A percentile compares a stretch with the other conserved stretches of the same genome.
These are phyloP conservation scores for Alternaria atra DNA, from an alignment of 2,329 filamentous ascomycete species.

Conservation along the genomic window DNA sequence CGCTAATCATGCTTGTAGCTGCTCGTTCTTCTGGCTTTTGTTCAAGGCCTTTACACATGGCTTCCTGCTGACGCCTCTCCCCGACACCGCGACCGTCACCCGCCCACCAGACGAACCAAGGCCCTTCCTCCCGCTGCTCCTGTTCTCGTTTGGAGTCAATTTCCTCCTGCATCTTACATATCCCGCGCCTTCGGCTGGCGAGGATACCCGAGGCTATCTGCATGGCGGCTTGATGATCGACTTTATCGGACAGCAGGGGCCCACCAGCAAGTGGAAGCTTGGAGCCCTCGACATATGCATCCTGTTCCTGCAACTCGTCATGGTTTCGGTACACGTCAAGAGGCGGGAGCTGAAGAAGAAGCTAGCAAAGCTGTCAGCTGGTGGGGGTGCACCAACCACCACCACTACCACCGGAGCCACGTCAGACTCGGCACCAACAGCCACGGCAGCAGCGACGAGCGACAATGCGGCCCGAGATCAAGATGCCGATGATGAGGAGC, in stretches of 20 bases:
- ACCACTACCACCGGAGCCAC: conserved; percentile 13
- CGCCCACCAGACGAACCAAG: conserved; percentile 59
- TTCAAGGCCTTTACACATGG: conserved; percentile 65
- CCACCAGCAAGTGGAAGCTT: conserved; percentile 63
- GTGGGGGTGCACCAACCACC: conserved; percentile 19
- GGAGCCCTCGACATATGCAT: conserved; percentile 63
- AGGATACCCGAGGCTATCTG: conserved; percentile 63
- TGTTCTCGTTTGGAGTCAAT: conserved; percentile 64
- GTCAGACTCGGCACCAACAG: conserved; percentile 17
- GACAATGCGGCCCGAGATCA: conserved; percentile 51
- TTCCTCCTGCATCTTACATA: conserved; percentile 62
- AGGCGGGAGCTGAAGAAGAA: conserved; percentile 58
- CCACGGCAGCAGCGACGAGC: conserved; percentile 10
- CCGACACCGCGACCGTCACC: conserved; percentile 55
- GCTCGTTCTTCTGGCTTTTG: conserved; percentile 66
- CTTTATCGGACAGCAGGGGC: conserved; percentile 69
- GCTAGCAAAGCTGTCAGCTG: conserved; percentile 37
- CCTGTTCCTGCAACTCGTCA: conserved; percentile 64
- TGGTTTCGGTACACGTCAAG: conserved; percentile 64
- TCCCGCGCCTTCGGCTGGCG: conserved; percentile 54
- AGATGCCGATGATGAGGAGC: conserved; percentile 68
- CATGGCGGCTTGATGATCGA: conserved; percentile 71
- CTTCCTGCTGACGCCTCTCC: conserved; percentile 67
- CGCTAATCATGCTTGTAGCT: conserved; percentile 52
- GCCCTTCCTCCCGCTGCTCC: conserved; percentile 63